These are phyloP conservation scores for Cyanidium caldarium DNA, from an alignment of 23 red algal genomes.

Conservation along the genomic window DNA sequence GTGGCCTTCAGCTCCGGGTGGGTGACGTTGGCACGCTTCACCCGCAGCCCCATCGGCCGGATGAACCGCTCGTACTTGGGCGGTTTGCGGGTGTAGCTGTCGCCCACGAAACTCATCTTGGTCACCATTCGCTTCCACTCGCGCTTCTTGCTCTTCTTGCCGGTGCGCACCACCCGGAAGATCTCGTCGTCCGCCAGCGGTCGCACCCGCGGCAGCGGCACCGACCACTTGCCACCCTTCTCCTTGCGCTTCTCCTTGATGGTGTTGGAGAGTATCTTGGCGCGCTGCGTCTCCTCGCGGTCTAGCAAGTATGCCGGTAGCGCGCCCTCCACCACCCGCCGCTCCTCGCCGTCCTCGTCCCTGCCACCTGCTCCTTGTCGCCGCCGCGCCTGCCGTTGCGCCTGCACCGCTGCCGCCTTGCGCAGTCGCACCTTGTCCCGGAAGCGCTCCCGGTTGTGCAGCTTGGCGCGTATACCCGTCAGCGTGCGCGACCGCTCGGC, in stretches of 20 bases:
- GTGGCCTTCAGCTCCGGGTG: slow-evolving; percentile 96
- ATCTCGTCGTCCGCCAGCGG: slow-evolving; percentile 90
- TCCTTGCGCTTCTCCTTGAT: slow-evolving; percentile 95
- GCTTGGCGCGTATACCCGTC: slow-evolving; percentile 83
- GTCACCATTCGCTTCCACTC: slow-evolving; percentile 99
- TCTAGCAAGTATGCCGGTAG: slow-evolving; percentile 86
- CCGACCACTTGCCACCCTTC: slow-evolving; percentile 97
- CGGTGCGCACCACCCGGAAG: slow-evolving; percentile 87
- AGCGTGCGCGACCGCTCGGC: slow-evolving; percentile 28
- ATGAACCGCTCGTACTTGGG: slow-evolving; percentile 99
- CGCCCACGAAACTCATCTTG: slow-evolving; percentile 88
- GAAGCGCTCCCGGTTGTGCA: slow-evolving; percentile 74
- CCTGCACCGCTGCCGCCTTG: slow-evolving; percentile 53
- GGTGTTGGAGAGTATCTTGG: slow-evolving; percentile 84
- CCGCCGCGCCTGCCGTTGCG: slow-evolving; percentile 20
- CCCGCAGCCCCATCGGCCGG: slow-evolving; percentile 75
- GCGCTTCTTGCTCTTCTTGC: slow-evolving; percentile 68
- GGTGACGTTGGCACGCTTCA: slow-evolving; percentile 92
- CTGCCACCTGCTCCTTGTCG: too few relatives aligned
- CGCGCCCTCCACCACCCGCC: slow-evolving; percentile 43
- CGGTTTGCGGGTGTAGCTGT: slow-evolving; percentile 71
- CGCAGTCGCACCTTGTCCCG: slow-evolving; percentile 81
- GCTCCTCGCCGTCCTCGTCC: slow-evolving; percentile 16
- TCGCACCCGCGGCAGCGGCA: slow-evolving; percentile 82
- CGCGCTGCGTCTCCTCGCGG: slow-evolving; percentile 39